phyloP scores from a whole-genome alignment of 306 rosid genomes.

The Gastrolobium villosum region DNA sequence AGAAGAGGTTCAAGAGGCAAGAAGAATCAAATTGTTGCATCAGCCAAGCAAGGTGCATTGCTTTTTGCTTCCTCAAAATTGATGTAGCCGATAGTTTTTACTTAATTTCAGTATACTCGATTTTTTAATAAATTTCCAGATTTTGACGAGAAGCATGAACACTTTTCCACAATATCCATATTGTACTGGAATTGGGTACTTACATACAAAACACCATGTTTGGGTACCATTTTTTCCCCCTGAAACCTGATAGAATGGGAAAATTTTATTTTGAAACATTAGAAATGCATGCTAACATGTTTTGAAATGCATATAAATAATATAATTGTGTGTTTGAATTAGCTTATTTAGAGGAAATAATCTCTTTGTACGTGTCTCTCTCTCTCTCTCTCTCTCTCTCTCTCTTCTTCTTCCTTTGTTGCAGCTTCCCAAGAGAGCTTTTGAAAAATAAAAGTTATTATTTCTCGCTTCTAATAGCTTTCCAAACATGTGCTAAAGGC shows the following conservation, averaged over 20 bases:
- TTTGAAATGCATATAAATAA: neutral
- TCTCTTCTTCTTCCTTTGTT: no score
- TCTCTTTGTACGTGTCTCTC: no score
- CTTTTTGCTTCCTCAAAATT: slow-evolving; percentile 38
- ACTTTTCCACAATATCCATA: neutral
- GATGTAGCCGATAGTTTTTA: neutral
- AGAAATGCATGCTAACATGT: neutral
- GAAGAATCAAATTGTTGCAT: slow-evolving; percentile 90
- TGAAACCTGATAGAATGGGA: neutral
- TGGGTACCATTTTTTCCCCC: slow-evolving; percentile 9
- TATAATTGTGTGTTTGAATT: no score
- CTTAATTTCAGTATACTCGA: slow-evolving; percentile 22
- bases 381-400: no score
- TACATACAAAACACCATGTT: neutral
- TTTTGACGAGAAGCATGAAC: neutral
- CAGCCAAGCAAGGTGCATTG: slow-evolving; percentile 87
- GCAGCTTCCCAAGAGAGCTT: no score
- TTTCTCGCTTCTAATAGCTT: no score
- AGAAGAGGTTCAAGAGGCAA: slow-evolving; percentile 95
- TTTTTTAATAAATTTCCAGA: neutral
- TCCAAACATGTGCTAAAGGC: neutral
- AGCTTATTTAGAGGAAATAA: no score
- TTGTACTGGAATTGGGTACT: slow-evolving; percentile 17
- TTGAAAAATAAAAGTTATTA: no score
- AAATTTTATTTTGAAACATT: slow-evolving; percentile 26